Base-by-base conservation (phyloP, 768 basidiomycete genomes). In the Lentinula sp. region DNA sequence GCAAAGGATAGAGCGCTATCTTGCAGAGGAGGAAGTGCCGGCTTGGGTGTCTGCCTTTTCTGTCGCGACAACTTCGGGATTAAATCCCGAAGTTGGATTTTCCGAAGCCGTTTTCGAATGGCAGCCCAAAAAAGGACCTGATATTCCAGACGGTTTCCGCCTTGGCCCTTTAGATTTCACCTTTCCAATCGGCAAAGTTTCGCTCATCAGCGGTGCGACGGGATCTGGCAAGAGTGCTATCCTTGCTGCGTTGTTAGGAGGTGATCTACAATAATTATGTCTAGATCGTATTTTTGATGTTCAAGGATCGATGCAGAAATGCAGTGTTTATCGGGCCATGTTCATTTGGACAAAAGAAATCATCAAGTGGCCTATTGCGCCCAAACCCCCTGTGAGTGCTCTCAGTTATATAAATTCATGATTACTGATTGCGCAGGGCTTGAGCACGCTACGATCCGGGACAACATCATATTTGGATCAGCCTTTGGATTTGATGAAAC, bases 401-500 rank as follows among this genome's bases (percentile, higher is more conserved):
- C 23, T 43, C n/a, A 50, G 28, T 15, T 51, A 20, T 43, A 35
- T 9, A 10, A 42, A 16, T 16, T 59, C 52, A 18, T 71, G 61
- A 10, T 72, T 70, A 68, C 57, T 28, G 70, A 67, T 53, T 57
- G 62, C 48, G 52, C 72, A 77, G 90, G 88, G 88, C 79, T 92
- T 7, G 86, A 90, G 68, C 88, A 91, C 69, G 90, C 88, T 1
- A 89, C 90, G 0, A 91, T 94, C 61, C 77, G 83, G 20, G 90
- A 91, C 60, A 92, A 93, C 68, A 90, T 95, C 64, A 70, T 90
- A 13, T 95, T 92, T 72, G 85, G 86, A 1, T 79, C 83, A 1
- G 72, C 77, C 3, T 78, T 76, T 64, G 84, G 84, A 2, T 86
- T 80, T 67, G 81, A 91, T 65, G 77, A 79, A 62, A 70, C 71